Evolutionary conservation across 768 basidiomycete species (phyloP).

Genomic region (Calocera viscosa): DNA sequence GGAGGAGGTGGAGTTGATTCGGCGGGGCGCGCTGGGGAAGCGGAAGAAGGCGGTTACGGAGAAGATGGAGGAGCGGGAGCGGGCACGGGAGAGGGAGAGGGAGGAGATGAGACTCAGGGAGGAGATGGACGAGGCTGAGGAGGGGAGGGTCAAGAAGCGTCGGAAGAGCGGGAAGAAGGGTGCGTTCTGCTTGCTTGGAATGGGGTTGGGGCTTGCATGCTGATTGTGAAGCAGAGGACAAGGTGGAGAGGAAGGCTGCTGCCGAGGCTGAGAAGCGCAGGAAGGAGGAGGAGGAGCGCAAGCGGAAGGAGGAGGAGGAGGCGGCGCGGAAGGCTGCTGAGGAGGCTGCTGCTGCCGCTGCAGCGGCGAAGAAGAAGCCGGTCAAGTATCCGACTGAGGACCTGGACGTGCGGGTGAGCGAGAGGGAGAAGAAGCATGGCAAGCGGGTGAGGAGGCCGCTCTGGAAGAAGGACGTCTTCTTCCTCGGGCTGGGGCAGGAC

Average conservation of each 20-base stretch:
- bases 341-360: conserved; percentile 28
- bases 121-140: conserved; percentile 38
- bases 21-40: conserved; percentile 84
- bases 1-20: conserved; percentile 62
- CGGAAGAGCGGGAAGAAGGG: conserved; percentile 62
- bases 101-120: conserved; percentile 42
- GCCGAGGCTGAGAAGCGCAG: neutral
- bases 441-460: conserved; percentile 53
- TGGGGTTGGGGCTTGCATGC: neutral
- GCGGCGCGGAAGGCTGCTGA: conserved; percentile 45
- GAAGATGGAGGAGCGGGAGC: conserved; percentile 60
- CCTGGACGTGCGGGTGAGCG: conserved; percentile 63
- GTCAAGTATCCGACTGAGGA: conserved; percentile 90
- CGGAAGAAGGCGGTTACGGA: conserved; percentile 62
- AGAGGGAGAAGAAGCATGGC: conserved; percentile 74
- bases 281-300: conserved; percentile 55
- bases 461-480: conserved; percentile 38
- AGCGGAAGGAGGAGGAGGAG: conserved; percentile 57
- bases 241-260: conserved; percentile 8
- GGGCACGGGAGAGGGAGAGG: conserved; percentile 63
- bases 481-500: conserved; percentile 23
- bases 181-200: conserved; percentile 21
- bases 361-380: conserved; percentile 62
- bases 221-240: conserved; percentile 1
- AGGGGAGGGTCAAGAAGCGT: conserved; percentile 62